Conservation (phyloP, 257 asterid genomes). For the Fraxinus pennsylvanica region DNA sequence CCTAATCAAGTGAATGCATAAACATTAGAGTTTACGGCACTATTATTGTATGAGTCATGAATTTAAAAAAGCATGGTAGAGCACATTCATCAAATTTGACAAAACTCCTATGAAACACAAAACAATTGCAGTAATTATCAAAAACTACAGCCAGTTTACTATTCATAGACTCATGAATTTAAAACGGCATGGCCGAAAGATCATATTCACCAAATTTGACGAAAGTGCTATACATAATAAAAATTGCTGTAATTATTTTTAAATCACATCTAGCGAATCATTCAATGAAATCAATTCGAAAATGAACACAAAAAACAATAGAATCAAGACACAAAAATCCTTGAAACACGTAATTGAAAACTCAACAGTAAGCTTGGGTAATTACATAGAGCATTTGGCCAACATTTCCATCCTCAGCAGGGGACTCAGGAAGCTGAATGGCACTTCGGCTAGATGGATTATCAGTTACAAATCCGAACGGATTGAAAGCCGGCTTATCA, state of each 20-base stretch:
- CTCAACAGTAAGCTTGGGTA: not conserved
- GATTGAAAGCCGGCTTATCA: slow-evolving; percentile 71
- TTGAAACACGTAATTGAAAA: not conserved
- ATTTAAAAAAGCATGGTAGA: too few relatives aligned
- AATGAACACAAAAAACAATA: not conserved
- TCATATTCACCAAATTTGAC: not conserved
- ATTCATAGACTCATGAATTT: not conserved
- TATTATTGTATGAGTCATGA: not conserved
- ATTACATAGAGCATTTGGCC: slow-evolving; percentile 93
- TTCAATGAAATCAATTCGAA: too few relatives aligned
- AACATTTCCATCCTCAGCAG: slow-evolving; percentile 96
- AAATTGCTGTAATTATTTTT: not conserved
- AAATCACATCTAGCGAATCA: too few relatives aligned
- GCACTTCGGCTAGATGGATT: slow-evolving; percentile 92
- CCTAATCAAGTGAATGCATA: not conserved
- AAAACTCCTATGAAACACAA: too few relatives aligned
- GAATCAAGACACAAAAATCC: not conserved
- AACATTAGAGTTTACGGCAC: not conserved
- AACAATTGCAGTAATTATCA: not conserved
- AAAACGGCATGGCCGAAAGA: slow-evolving; percentile 9
- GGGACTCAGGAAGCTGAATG: slow-evolving; percentile 88
- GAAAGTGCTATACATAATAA: not conserved
- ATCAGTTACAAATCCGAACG: slow-evolving; percentile 94
- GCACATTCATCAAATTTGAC: too few relatives aligned
- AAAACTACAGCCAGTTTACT: not conserved